Evolutionary conservation across 73 alveolate genomes (phyloP).

Genomic region (Durusdinium trenchii): DNA sequence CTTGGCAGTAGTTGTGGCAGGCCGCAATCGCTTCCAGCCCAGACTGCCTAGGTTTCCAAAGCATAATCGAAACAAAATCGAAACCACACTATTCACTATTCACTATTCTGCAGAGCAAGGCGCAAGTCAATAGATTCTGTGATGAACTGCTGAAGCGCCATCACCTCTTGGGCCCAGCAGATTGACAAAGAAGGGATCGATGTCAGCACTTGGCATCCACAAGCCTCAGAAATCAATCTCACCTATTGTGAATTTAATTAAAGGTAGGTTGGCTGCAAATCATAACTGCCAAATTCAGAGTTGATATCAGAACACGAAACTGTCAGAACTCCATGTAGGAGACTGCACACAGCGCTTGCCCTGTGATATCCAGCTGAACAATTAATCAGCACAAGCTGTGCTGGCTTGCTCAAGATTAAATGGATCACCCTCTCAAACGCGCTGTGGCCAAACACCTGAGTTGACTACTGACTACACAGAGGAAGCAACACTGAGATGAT

Average conservation of each 20-base stretch:
- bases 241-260: neutral
- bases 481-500: too few species aligned
- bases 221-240: neutral
- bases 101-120: too few species aligned
- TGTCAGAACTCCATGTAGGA: neutral
- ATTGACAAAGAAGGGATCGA: neutral
- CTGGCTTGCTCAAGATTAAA: neutral
- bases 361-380: neutral
- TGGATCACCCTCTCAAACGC: neutral
- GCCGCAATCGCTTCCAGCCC: neutral
- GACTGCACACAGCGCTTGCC: neutral
- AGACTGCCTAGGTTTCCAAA: neutral
- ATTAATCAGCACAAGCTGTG: neutral
- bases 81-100: too few species aligned
- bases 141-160: neutral
- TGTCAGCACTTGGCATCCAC: neutral
- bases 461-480: neutral
- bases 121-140: neutral
- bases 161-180: neutral
- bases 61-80: too few species aligned
- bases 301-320: neutral
- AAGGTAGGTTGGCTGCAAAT: neutral
- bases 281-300: neutral
- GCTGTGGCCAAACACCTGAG: neutral
- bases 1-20: neutral